Evolutionary conservation across 2,329 filamentous ascomycete genomes (phyloP), one percentile per base, ranked within the genome.

Genomic region (Exophiala bonariae): DNA sequence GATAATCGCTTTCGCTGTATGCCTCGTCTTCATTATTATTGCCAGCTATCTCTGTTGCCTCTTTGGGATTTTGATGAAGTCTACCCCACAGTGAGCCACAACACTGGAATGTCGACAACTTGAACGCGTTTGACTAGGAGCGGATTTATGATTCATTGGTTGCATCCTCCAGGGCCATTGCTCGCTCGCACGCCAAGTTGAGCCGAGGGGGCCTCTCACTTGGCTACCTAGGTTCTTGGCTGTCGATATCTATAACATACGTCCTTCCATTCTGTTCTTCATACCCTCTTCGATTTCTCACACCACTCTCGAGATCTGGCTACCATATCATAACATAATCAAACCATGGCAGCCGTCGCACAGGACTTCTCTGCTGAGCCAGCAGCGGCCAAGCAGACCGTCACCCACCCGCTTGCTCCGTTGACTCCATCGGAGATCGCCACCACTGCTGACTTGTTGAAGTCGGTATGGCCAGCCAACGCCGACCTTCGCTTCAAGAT

Each of bases 401-500:
- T 56, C 34, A 39, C 53, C 28, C 61, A 65, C 49, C 62, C 62
- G 20, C 48, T 65, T 28, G 58, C 54, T 38, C 61, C 62, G 6
- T 50, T 65, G 45, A 56, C 59, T 4, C 48, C 55, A n/a, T 40
- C 51, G 17, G 62, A 65, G 51, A 63, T 65, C 35, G 50, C 47
- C 38, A 55, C 47, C 32, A 54, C 61, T 26, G 57, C 58, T 16
- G 49, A 61, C 19, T 47, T 63, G 20, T 36, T 65, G 33, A 50
- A 51, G 26, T 50, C 47, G 8, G 45, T 59, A n/a, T 65, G 60
- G 54, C 61, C 61, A 13, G 41, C 54, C 9, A 54, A 56, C 26
- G 55, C 58, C n/a, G 52, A 62, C 39, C 47, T 74, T 22, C 66
- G 71, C 4, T 83, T 81, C 74, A 88, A 88, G 68, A 79, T 78